phyloP scores from a whole-genome alignment of 2,329 filamentous ascomycete genomes.

The Chaetothyriales sp. region DNA sequence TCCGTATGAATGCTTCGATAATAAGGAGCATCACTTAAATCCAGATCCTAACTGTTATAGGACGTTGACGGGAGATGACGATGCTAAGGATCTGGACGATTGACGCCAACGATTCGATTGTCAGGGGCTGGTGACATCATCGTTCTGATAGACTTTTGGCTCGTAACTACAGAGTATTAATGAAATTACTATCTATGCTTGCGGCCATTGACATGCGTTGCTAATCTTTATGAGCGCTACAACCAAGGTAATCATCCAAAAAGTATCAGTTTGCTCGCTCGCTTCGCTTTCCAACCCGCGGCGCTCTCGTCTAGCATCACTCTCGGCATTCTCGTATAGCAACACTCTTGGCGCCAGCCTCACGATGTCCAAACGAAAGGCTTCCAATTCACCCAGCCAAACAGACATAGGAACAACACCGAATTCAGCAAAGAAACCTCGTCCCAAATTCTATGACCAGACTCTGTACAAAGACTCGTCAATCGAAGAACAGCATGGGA shows the following conservation, averaged over 20 bases:
- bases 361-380: neutral
- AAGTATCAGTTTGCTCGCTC: neutral
- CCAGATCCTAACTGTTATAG: neutral
- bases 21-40: too few relatives aligned
- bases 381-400: neutral
- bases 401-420: neutral
- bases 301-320: neutral
- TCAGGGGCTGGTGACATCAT: neutral
- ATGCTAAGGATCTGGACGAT: neutral
- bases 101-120: neutral
- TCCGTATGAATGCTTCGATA: too few relatives aligned
- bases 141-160: neutral
- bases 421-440: neutral
- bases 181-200: neutral
- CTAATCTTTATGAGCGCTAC: neutral
- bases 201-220: neutral
- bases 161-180: neutral
- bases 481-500: constrained; percentile 36
- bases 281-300: neutral
- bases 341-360: neutral
- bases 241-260: neutral
- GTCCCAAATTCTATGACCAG: neutral
- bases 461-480: constrained; percentile 12
- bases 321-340: neutral
- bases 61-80: neutral